A percentile compares a stretch with the other conserved stretches of the same genome.
Evolutionary conservation across 345 rosid genomes (phyloP).

Genomic region (Camelina neglecta): DNA sequence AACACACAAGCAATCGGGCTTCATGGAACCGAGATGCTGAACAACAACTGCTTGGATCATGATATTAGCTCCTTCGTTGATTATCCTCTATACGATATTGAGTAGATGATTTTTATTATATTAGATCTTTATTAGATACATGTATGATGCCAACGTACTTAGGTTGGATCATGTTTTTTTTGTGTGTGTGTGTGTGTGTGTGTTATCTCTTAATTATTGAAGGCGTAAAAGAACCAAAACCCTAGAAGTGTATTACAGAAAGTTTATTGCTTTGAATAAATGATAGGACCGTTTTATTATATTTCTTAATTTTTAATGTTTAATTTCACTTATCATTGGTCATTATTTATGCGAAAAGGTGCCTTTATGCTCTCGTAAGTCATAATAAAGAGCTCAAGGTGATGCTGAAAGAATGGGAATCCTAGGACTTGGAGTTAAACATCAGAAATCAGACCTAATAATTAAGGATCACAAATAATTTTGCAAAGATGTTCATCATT

Average conservation of each 20-base stretch:
- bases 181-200: no score
- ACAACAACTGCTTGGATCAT: constrained; percentile 15
- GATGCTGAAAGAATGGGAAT: constrained; percentile 40
- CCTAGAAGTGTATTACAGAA: constrained; percentile 20
- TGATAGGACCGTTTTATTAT: neutral
- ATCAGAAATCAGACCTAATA: no score
- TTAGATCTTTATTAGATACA: constrained; percentile 5
- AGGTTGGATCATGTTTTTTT: constrained; percentile 8
- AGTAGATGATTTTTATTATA: constrained; percentile 23
- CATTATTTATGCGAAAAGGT: constrained; percentile 20
- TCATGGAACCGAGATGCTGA: constrained; percentile 13
- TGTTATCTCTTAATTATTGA: neutral
- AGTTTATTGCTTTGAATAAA: constrained; percentile 8
- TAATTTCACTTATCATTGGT: constrained; percentile 3
- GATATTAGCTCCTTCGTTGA: constrained; percentile 34
- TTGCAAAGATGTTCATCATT: neutral
- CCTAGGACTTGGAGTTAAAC: constrained; percentile 21
- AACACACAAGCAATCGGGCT: constrained; percentile 8
- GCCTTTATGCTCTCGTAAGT: constrained; percentile 19
- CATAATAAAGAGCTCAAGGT: constrained; percentile 25
- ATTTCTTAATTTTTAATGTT: neutral
- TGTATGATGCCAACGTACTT: constrained; percentile 11
- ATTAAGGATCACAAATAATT: neutral
- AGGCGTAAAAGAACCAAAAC: constrained; percentile 26
- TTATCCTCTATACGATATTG: constrained; percentile 26